phyloP scores from a whole-genome alignment of 805 yeast genomes.

The Teunomyces panamensis region DNA sequence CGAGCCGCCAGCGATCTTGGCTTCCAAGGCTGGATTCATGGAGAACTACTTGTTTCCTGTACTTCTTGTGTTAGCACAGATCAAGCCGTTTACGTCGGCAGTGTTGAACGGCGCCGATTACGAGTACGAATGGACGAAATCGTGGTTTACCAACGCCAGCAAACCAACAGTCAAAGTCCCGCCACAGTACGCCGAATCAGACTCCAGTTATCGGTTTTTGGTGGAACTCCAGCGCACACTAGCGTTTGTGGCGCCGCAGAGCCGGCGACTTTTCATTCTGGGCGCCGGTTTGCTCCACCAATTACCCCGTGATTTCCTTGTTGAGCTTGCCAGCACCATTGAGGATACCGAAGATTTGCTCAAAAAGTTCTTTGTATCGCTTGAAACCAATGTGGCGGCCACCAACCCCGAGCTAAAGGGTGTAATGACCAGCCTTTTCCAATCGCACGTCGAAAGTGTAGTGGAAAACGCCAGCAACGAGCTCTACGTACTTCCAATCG shows the following conservation, averaged over 20 bases:
- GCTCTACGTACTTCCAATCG: constrained; percentile 31
- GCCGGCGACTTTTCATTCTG: constrained; percentile 21
- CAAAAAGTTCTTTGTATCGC: constrained; percentile 9
- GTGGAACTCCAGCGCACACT: constrained; percentile 24
- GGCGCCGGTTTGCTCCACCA: constrained; percentile 15
- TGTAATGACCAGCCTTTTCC: constrained; percentile 15
- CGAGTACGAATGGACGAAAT: constrained; percentile 14
- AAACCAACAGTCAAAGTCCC: constrained; percentile 8
- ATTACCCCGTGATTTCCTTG: constrained; percentile 18
- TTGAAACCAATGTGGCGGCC: constrained; percentile 4
- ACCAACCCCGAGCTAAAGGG: neutral
- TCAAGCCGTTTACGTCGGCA: constrained; percentile 16
- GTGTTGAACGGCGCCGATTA: constrained; percentile 11
- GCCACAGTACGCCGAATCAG: constrained; percentile 2
- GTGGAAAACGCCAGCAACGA: constrained; percentile 23
- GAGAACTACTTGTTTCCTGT: constrained; percentile 30
- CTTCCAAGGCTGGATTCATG: constrained; percentile 10
- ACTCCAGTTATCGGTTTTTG: constrained; percentile 11
- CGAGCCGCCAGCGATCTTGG: constrained; percentile 17
- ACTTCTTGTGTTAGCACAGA: constrained; percentile 24
- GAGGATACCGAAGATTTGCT: constrained; percentile 19
- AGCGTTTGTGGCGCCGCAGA: constrained; percentile 15
- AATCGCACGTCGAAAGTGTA: constrained; percentile 26
- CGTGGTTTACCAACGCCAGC: constrained; percentile 17
- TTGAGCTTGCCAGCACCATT: constrained; percentile 14